Evolutionary conservation across 495 filamentous ascomycete species (phyloP).

Genomic region (Penicillium mononematosum): DNA sequence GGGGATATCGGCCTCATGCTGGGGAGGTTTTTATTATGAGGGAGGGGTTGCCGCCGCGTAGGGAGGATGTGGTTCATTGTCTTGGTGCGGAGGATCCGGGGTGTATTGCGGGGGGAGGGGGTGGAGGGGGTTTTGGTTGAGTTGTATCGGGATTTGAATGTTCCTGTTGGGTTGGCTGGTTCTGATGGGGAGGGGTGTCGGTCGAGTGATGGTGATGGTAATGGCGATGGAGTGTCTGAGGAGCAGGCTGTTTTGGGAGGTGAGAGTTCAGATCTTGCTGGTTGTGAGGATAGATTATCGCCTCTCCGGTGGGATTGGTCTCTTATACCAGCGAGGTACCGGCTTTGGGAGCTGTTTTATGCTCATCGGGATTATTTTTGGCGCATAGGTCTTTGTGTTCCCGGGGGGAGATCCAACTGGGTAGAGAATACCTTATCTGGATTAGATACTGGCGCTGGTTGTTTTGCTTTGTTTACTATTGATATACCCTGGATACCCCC

Average conservation of each 20-base stretch:
- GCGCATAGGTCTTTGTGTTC: conserved; percentile 85
- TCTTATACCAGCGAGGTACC: conserved; percentile 60
- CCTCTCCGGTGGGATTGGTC: conserved; percentile 32
- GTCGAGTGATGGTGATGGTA: neutral
- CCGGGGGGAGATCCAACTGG: conserved; percentile 67
- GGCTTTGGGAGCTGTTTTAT: conserved; percentile 89
- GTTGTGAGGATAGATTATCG: conserved; percentile 20
- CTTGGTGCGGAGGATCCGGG: conserved; percentile 63
- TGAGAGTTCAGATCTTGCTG: neutral
- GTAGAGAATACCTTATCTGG: neutral
- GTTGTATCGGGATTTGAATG: conserved; percentile 15
- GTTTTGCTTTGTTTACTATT: neutral
- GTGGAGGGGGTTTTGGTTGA: conserved; percentile 4
- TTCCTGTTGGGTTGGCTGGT: conserved; percentile 11
- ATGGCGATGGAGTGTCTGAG: neutral
- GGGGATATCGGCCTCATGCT: conserved; percentile 82
- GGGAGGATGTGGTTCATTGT: conserved; percentile 69
- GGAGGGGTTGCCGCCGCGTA: conserved; percentile 59
- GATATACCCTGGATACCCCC: neutral
- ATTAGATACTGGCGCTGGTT: neutral
- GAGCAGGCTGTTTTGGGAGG: conserved; percentile 16
- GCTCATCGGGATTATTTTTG: conserved; percentile 97
- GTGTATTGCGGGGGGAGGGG: conserved; percentile 64
- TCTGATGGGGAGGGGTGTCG: conserved; percentile 2
- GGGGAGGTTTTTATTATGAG: conserved; percentile 86